Evolutionary conservation across 2,329 filamentous ascomycete species (phyloP), one percentile per base, ranked within the genome.

Genomic region (Cladosporium sp.): DNA sequence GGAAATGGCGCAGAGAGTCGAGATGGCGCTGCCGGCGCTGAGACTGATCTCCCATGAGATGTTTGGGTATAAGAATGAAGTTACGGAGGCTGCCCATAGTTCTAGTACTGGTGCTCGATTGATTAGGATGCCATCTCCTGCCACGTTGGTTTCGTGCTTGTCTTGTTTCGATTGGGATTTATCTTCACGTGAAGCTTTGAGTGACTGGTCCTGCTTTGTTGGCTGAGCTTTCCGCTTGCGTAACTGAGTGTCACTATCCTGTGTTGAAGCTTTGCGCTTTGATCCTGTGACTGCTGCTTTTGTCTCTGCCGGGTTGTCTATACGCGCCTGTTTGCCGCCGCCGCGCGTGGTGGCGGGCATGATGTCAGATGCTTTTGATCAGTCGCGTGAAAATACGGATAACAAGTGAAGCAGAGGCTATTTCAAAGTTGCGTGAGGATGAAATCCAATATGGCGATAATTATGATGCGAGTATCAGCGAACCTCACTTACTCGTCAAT

Each of bases 21-120:
- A 65, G 32, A 72, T 67, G 2, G 70, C 67, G n/a, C 64, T 62
- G 17, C 69, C 68, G 6, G 64, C 62, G 58, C 65, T 67, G 13
- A 72, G 61, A 53, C 70, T 70, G 25, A 69, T 72, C 8, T 57
- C 32, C 69, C 70, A 71, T 1, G 61, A 28, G 0, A 71, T 55
- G 0, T 58, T 50, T 10, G 67, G 66, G 53, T 71, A 61, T n/a
- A 68, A 36, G 32, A 64, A 57, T 6, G 68, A 63, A 4, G 67
- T 60, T 17, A 71, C 62, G 47, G 60, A 64, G 7, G 64, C 61
- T 3, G 61, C 58, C 68, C 66, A 70, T 6, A 71, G 64, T 9
- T 70, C 65, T 25, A 73, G 64, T 7, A 72, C 65, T 1, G 70
- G 67, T 3, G 68, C 65, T 12, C 69, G 67, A 37, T 70, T 71